Base-by-base conservation (phyloP, 2,329 filamentous ascomycete genomes). In the Aspergillus viridinutans region DNA sequence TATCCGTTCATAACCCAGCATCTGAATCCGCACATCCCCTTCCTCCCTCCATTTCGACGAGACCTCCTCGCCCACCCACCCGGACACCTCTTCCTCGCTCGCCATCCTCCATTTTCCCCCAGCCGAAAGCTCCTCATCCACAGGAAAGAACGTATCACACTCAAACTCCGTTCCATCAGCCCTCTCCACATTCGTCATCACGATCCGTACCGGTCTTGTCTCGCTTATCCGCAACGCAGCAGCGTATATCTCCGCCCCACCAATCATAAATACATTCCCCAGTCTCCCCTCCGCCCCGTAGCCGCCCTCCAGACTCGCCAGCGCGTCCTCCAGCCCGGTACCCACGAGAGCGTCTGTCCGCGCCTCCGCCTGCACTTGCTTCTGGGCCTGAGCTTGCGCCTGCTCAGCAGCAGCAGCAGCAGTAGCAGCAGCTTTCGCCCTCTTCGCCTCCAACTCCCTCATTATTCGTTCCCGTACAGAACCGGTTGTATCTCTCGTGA, bases 181-280 rank as follows among this genome's bases (percentile, higher is more conserved):
- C 61, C 66, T 68, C 50, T 69, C 66, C 49, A 77, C 68, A 64
- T 75, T 69, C 38, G 75, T 76, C 74, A 76, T 72, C 23, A 77
- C 67, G 61, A 77, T 70, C 54, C 75, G 60, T 40, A 76, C 56
- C 23, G 61, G 61, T 47, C 58, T 54, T 49, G 8, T 47, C 49
- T 25, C 52, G 47, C 21, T 57, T 47, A 70, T 55, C 10, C 63
- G 52, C 68, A 97, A 78, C 14, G 90, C 87, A 23, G 86, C 83
- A 42, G 78, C 79, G 74, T 97, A 99, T 62, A 97, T 87, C 76
- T 92, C 88, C 55, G 86, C 89, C 4, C 94, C 94, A 25, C 94
- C 94, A 67, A 99, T 97, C 47, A 97, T 84, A 73, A 92, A 97
- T 3, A 91, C 81, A 64, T 83, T 83, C 8, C 81, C 83, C 35